These are phyloP conservation scores for Akebia trifoliata DNA, from an alignment of 164 flowering plant genomes.

Conservation along the genomic window DNA sequence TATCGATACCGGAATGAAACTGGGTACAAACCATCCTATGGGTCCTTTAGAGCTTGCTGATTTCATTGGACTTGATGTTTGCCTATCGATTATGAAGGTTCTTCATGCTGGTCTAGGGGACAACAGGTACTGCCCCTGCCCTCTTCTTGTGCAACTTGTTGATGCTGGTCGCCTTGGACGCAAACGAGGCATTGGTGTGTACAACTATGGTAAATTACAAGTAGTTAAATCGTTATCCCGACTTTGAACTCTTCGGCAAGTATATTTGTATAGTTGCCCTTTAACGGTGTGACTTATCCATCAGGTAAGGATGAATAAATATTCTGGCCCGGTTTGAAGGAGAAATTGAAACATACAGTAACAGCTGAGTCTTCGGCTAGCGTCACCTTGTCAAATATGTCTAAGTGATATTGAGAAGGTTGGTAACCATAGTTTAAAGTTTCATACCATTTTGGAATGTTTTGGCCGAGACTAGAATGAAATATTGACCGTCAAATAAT, in stretches of 20 bases:
- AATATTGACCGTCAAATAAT: too few relatives aligned
- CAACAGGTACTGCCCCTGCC: constrained; percentile 77
- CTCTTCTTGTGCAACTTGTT: constrained; percentile 90
- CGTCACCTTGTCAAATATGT: too few relatives aligned
- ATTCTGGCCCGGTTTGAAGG: neutral
- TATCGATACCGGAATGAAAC: constrained; percentile 89
- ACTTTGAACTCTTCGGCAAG: constrained; percentile 26
- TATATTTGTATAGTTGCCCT: neutral
- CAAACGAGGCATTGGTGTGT: constrained; percentile 82
- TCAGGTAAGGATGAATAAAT: constrained; percentile 3
- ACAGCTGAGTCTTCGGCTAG: too few relatives aligned
- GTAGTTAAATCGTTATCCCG: constrained; percentile 29
- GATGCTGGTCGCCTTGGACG: constrained; percentile 90
- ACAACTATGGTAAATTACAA: constrained; percentile 43
- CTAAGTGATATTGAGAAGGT: too few relatives aligned
- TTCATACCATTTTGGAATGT: too few relatives aligned
- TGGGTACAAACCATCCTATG: constrained; percentile 98
- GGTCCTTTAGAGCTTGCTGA: constrained; percentile 95
- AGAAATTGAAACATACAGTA: too few relatives aligned
- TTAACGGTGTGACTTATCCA: neutral
- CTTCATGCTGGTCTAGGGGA: constrained; percentile 89
- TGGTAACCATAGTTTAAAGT: too few relatives aligned
- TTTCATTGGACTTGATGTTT: constrained; percentile 86
- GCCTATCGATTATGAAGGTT: constrained; percentile 82
- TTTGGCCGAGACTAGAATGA: too few relatives aligned